Conservation (phyloP, 177 flowering plant genomes). For the Vitis hybrid region DNA sequence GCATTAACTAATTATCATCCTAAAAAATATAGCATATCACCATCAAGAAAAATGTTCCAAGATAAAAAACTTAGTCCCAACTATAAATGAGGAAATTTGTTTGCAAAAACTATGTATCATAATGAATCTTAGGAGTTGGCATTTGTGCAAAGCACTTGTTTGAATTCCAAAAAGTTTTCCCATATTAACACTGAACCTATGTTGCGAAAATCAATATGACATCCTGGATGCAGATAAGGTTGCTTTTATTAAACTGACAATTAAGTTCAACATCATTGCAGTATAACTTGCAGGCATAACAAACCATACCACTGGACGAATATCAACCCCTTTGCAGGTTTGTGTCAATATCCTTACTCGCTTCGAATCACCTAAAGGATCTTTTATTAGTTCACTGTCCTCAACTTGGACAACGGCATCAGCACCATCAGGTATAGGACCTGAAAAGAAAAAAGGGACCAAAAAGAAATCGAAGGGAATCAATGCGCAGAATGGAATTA, state of each 20-base stretch:
- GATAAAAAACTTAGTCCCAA: no score
- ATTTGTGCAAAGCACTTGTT: neutral
- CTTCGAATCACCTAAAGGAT: slow-evolving; percentile 30
- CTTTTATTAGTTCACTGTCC: slow-evolving; percentile 61
- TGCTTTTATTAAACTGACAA: neutral
- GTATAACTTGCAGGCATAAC: neutral
- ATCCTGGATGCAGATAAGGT: neutral
- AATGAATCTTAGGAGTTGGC: neutral
- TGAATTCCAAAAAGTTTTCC: neutral
- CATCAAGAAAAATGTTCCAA: no score
- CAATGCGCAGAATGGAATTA: neutral
- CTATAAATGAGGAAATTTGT: neutral
- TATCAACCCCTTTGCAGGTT: slow-evolving; percentile 56
- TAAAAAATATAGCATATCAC: no score
- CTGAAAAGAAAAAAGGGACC: slow-evolving; percentile 28
- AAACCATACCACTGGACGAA: slow-evolving; percentile 72
- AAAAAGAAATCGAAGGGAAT: neutral
- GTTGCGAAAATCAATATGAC: neutral
- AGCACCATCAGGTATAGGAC: slow-evolving; percentile 95
- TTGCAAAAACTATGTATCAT: neutral
- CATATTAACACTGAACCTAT: neutral
- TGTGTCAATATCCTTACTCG: slow-evolving; percentile 52
- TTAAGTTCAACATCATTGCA: neutral
- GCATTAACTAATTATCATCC: no score
- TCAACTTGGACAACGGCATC: slow-evolving; percentile 97